These are phyloP conservation scores for Linanthus parryae DNA, from an alignment of 148 eudicot species.

Conservation along the genomic window DNA sequence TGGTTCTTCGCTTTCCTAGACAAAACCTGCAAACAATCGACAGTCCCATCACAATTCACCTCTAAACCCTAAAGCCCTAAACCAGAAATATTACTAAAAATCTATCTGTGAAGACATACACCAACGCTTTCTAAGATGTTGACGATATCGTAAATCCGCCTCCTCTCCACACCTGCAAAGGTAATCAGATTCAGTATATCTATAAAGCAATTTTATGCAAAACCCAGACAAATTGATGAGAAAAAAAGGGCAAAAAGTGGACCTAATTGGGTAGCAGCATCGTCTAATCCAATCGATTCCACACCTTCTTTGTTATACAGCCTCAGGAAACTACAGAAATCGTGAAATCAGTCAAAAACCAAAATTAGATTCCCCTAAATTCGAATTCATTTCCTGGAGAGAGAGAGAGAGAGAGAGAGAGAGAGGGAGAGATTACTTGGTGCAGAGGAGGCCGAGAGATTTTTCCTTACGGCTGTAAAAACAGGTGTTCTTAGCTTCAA, in stretches of 20 bases:
- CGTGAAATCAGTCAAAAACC: not conserved
- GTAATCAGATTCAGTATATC: not conserved
- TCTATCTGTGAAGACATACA: constrained; percentile 48
- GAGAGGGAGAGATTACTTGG: constrained; percentile 45
- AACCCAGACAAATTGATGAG: not conserved
- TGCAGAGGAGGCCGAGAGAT: constrained; percentile 68
- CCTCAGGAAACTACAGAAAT: constrained; percentile 55
- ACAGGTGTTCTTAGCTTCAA: constrained; percentile 7
- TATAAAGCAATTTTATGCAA: not conserved
- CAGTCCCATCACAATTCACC: not conserved
- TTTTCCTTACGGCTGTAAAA: constrained; percentile 71
- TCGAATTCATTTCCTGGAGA: not conserved
- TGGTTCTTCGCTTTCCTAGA: constrained; percentile 67
- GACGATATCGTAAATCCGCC: constrained; percentile 85
- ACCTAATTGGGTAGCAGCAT: constrained; percentile 79
- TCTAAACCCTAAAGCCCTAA: not conserved
- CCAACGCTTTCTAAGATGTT: constrained; percentile 87
- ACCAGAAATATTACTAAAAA: not conserved
- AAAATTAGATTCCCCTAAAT: not conserved
- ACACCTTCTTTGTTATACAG: constrained; percentile 73
- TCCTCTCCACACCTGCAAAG: constrained; percentile 70
- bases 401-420: not conserved
- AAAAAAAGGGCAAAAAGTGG: not conserved
- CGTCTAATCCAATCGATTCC: constrained; percentile 66
- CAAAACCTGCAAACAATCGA: constrained; percentile 41